These are phyloP conservation scores for Clarkia xantiana DNA, from an alignment of 345 rosid species.

Conservation along the genomic window DNA sequence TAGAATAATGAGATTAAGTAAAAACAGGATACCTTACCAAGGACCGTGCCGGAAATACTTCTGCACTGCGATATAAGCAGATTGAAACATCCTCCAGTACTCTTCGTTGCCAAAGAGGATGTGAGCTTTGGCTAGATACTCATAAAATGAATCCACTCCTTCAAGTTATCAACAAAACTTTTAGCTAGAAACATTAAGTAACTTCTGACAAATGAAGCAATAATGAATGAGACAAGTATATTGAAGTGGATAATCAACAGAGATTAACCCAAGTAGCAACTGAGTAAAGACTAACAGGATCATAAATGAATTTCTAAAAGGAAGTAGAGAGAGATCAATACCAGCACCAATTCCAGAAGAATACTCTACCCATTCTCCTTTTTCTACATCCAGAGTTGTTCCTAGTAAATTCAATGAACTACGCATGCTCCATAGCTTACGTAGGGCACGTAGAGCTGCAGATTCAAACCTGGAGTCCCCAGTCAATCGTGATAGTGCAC, in stretches of 20 bases:
- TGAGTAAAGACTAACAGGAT: too few relatives aligned
- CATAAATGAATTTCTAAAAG: not conserved
- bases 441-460: conserved; percentile 79
- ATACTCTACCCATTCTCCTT: conserved; percentile 82
- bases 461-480: conserved; percentile 79
- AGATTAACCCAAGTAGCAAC: not conserved
- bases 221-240: not conserved
- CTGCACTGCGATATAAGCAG: conserved; percentile 87
- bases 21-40: conserved; percentile 37
- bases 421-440: conserved; percentile 91
- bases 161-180: conserved; percentile 16
- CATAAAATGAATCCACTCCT: conserved; percentile 98
- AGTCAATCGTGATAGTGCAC: conserved; percentile 80
- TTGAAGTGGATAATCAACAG: not conserved
- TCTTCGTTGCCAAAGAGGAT: conserved; percentile 94
- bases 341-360: conserved; percentile 98
- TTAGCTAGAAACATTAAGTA: conserved; percentile 17
- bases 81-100: conserved; percentile 87
- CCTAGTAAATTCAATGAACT: conserved; percentile 82
- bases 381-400: conserved; percentile 65
- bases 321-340: conserved; percentile 18
- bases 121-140: conserved; percentile 82
- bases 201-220: conserved; percentile 1
- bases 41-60: conserved; percentile 88
- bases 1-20: not conserved